Base-by-base conservation (phyloP, 306 rosid genomes). In the Cicer chorassanicum region DNA sequence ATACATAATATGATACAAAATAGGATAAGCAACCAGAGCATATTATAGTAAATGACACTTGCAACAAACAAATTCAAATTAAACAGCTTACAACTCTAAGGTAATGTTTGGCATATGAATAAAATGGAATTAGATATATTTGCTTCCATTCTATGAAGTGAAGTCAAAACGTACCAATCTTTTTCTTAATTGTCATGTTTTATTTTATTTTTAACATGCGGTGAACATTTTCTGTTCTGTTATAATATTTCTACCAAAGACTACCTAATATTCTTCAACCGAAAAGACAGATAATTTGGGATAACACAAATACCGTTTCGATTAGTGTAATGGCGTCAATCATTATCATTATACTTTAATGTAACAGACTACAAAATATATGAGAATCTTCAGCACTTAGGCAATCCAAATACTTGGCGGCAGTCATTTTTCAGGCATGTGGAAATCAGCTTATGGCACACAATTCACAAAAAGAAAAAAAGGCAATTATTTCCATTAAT, bases 61-160 rank as follows among this genome's bases (percentile, higher is more conserved):
- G 18, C 50, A 74, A 68, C 4, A 49, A 67, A 53, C 43, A 75
- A 18, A 72, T 7, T 75, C 49, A 72, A 60, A 45, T 66, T 50
- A 10, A 51, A 55, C 63, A 62, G 39, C 29, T 11, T 16, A 46
- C 44, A 61, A 70, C 49, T 70, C 54, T 19, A 62, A 62, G 67
- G 24, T n/a, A 7, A 44, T 34, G 67, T 62, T n/a, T 62, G 44
- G 45, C 67, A 34, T 60, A 60, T 29, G 19, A 34, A 34, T 2
- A 60, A 18, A 34, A 13, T 34, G 42, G 44, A 34, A 34, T 6
- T 36, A 34, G 66, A 34, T 34, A 13, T 34, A 42, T 34, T 60
- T 59, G 65, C 65, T 59, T 57, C 40, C 15, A 24, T 11, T 24
- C 40, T 24, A 4, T 57, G n/a, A 14, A 57, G 40, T 24, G 34